Conservation (phyloP, 768 basidiomycete species). For the Astraeus odoratus region DNA sequence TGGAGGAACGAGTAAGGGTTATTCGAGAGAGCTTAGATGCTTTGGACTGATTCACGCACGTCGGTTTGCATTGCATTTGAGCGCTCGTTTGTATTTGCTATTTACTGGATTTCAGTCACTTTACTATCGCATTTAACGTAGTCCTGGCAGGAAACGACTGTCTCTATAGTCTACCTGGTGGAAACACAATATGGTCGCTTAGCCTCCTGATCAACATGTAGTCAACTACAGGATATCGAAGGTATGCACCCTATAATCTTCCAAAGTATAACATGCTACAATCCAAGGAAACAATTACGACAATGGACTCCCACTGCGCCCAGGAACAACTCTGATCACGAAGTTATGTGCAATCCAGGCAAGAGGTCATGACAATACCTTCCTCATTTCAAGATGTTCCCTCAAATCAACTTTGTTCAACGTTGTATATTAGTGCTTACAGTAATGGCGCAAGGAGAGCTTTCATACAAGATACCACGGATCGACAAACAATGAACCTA, state of each 20-base stretch:
- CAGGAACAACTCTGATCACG: too few species aligned
- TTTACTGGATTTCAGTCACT: neutral
- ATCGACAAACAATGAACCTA: conserved; percentile 2
- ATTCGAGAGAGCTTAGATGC: conserved; percentile 39
- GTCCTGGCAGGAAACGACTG: too few species aligned
- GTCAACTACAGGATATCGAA: too few species aligned
- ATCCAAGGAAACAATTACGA: too few species aligned
- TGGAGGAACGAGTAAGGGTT: conserved; percentile 50
- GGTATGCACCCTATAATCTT: too few species aligned
- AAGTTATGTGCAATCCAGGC: too few species aligned
- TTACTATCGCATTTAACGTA: neutral
- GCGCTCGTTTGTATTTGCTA: neutral
- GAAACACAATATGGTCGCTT: neutral
- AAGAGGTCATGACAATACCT: too few species aligned
- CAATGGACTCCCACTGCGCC: too few species aligned
- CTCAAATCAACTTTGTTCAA: too few species aligned
- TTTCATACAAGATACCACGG: neutral
- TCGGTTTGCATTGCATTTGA: too few species aligned
- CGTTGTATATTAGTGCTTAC: neutral
- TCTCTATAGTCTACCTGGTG: neutral
- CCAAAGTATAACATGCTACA: too few species aligned
- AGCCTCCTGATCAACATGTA: neutral
- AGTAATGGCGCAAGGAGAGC: neutral
- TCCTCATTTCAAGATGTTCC: too few species aligned
- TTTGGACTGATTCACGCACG: conserved; percentile 21